A percentile compares a stretch with the other conserved stretches of the same genome.
phyloP scores from a whole-genome alignment of 805 yeast species.

The Hanseniaspora valbyensis region DNA sequence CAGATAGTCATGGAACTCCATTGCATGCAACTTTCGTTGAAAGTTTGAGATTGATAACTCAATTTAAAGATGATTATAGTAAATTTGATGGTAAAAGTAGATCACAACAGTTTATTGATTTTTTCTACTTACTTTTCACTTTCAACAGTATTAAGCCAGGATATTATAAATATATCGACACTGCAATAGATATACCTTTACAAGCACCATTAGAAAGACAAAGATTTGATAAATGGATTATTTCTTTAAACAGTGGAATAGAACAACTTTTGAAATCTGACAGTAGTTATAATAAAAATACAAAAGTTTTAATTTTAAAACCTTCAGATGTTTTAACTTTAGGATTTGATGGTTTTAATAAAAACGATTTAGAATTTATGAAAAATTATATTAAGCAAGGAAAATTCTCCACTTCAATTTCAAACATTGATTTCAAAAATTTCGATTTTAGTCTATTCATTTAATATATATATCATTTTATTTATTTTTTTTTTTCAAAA shows the following conservation, averaged over 20 bases:
- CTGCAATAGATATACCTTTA: constrained; percentile 11
- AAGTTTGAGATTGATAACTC: constrained; percentile 3
- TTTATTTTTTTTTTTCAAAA: not conserved
- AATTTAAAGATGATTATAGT: not conserved
- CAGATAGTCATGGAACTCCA: not conserved
- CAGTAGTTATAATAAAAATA: not conserved
- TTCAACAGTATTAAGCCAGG: constrained; percentile 14
- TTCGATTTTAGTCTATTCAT: constrained; percentile 13
- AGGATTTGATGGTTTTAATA: constrained; percentile 29
- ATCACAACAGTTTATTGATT: constrained; percentile 13
- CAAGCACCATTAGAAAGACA: constrained; percentile 15
- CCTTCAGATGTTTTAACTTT: constrained; percentile 21
- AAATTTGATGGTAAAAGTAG: constrained; percentile 9
- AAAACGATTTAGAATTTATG: constrained; percentile 24
- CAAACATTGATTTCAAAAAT: not conserved
- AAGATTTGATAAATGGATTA: constrained; percentile 5
- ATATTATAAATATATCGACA: constrained; percentile 6
- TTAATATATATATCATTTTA: not conserved
- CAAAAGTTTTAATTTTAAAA: constrained; percentile 15
- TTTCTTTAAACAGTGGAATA: not conserved
- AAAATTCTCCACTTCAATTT: not conserved
- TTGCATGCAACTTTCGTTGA: constrained; percentile 14
- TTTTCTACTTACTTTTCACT: constrained; percentile 4
- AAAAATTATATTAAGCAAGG: constrained; percentile 16
- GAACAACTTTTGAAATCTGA: not conserved